Base-by-base conservation (phyloP, 768 basidiomycete species). In the Clathrus columnatus region DNA sequence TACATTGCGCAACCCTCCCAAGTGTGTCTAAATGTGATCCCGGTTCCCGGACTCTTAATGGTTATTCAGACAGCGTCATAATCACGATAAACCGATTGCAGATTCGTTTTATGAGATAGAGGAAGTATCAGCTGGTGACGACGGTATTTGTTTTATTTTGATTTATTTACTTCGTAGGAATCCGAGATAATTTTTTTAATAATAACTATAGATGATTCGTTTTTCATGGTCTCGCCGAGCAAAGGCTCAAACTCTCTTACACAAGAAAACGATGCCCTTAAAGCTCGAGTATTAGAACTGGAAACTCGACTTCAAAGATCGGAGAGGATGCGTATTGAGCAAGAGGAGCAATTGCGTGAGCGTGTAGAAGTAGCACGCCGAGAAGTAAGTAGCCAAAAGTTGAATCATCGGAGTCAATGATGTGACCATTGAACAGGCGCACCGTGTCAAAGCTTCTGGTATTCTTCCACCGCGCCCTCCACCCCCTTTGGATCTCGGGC, bases 341-440 rank as follows among this genome's bases (percentile, higher is more conserved):
- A 91, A 64, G 89, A 90, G 63, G 74, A 80, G 51, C 80, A 88
- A 48, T 68, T 92, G 56, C 82, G 87, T 21, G 89, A 91, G 60
- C 87, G 87, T 60, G 88, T 92, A 73, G 82, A 73, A 70, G 77
- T 80, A 74, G 80, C 79, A 0, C 83, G 69, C 67, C 82, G 68
- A 73, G 84, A 76, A 83, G 91, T 78, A 73, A 69, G 62, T n/a
- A n/a, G n/a, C 48, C 57, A 51, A 48, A 18, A 21, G 17, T n/a
- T 8, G 20, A 4, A 29, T 4, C 24, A 27, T 5, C 27, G 51
- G 24, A 8, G 14, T 42, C 21, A 36, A 10, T 55, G 41, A 29
- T 58, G 20, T 54, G 2, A 11, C 47, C n/a, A 48, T 58, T 48
- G 17, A 51, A 28, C 46, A 54, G 57, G 52, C 52, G 6, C 57